Base-by-base conservation (phyloP, 208 protist species). In the Leishmania martiniquensis region DNA sequence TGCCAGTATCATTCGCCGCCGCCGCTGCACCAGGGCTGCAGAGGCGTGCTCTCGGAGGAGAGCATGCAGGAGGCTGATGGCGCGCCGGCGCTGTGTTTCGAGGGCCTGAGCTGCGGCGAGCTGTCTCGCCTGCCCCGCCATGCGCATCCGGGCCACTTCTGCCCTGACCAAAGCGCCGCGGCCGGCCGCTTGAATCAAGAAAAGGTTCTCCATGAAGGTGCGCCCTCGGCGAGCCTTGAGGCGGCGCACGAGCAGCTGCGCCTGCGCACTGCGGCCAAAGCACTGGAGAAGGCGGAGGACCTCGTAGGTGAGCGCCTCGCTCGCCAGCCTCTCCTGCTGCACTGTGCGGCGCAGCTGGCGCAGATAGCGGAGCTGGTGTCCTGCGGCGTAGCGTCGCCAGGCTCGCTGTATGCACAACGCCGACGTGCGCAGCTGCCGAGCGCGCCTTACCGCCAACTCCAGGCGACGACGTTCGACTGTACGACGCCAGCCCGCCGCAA, bases 341-440 rank as follows among this genome's bases (percentile, higher is more conserved):
- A 80, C 75, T 9, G 86, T 91, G 25, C 74, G 57, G 29, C 81
- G 81, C 17, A 90, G 68, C 22, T 84, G 59, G 25, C 91, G 84
- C 29, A 95, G 74, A 68, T 93, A 93, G 49, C 89, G 88, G 17
- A 80, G 86, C 77, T 92, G 88, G 25, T 86, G 84, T 0, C 82
- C 83, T 2, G 89, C 88, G 45, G 65, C 34, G 72, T 87, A 89
- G 10, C 82, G 78, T 15, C 87, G 81, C 80, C 83, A 93, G 2
- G 63, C 78, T 2, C 83, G 83, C 70, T 95, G 91, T 6, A 95
- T 76, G 15, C 44, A 63, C 45, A 84, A 70, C 22, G 90, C 89
- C 1, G 88, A 69, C 15, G 59, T 72, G 55, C 83, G 87, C 75
- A 88, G 78, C 67, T 76, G 66, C 7, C 84, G 89, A 47, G 87